These are phyloP conservation scores for Galerina sulciceps DNA, from an alignment of 768 basidiomycete species.

Conservation along the genomic window DNA sequence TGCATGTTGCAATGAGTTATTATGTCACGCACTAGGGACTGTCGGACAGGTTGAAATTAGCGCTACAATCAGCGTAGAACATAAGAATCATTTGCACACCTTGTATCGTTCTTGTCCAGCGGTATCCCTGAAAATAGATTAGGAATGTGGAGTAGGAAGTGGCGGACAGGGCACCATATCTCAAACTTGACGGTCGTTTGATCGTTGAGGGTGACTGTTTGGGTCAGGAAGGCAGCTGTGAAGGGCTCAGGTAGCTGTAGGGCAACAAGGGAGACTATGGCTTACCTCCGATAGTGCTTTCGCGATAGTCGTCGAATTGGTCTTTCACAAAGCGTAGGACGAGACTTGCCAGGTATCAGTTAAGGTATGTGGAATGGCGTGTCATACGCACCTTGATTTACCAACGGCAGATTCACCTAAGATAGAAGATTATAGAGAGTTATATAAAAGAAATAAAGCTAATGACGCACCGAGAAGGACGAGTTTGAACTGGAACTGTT, in stretches of 20 bases:
- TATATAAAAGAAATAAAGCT: neutral
- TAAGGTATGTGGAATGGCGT: constrained; percentile 21
- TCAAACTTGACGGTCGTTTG: constrained; percentile 96
- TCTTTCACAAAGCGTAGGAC: constrained; percentile 97
- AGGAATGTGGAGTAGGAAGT: neutral
- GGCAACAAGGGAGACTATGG: constrained; percentile 11
- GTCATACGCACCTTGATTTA: constrained; percentile 77
- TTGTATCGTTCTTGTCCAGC: constrained; percentile 97
- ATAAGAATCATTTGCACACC: constrained; percentile 41
- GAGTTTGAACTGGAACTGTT: constrained; percentile 94
- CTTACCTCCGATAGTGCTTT: constrained; percentile 90
- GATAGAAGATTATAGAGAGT: constrained; percentile 16
- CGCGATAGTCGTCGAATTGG: constrained; percentile 94
- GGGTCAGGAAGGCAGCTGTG: constrained; percentile 95
- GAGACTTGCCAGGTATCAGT: constrained; percentile 57
- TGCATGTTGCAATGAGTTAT: constrained; percentile 31
- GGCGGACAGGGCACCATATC: constrained; percentile 75
- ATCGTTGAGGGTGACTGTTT: constrained; percentile 90
- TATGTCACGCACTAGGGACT: constrained; percentile 44
- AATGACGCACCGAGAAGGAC: constrained; percentile 82
- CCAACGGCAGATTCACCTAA: constrained; percentile 97
- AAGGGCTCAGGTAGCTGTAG: constrained; percentile 21
- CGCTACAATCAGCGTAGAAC: constrained; percentile 15
- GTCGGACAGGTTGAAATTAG: constrained; percentile 15
- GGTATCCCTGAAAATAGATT: constrained; percentile 73